Evolutionary conservation across 75 land plant species (phyloP), one percentile per base, ranked within the genome.

Genomic region (Pseudotsuga menziesii): DNA sequence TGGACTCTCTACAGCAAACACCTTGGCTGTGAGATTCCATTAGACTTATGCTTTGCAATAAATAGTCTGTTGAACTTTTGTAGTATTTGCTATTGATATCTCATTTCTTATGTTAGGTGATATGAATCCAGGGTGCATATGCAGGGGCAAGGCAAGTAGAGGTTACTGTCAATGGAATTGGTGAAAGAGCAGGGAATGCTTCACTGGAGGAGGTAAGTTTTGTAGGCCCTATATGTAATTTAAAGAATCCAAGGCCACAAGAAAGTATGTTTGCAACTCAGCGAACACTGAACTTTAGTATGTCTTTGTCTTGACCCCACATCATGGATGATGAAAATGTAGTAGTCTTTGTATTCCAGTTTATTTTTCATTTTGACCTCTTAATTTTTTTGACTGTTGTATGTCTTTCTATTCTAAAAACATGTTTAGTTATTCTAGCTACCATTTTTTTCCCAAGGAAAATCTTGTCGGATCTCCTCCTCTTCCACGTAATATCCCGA

Each of bases 121-220:
- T 78, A 11, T 81, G 41, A 58, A 27, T 77, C 58, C 86, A 94
- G 97, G 99, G 99, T 58, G 99, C 96, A 57, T 56, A 69, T 85
- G 93, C 91, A 35, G 99, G 99, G 35, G 99, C 99, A 58, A 89
- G 99, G 73, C 99, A 97, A 83, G 56, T 97, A 61, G 99, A 97
- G 80, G 98, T 94, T 22, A 97, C 99, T n/a, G 83, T 97, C 58
- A 97, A 97, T 89, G 99, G 99, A 7, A 97, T 97, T 80, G 99
- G 99, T 59, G 99, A 97, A 85, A 89, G 99, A 77, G 99, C 99
- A 80, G 99, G 99, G 54, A 97, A 97, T 86, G 99, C 99, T 67
- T 94, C 99, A 2, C 78, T 97, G 29, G 99, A 97, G 70, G 99
- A 97, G 93, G 97, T 94, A 56, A 19, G 58, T 14, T 74, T 22